These are phyloP conservation scores for Pelargonium myrrhifolium DNA, from an alignment of 441 rosid species.

Conservation along the genomic window DNA sequence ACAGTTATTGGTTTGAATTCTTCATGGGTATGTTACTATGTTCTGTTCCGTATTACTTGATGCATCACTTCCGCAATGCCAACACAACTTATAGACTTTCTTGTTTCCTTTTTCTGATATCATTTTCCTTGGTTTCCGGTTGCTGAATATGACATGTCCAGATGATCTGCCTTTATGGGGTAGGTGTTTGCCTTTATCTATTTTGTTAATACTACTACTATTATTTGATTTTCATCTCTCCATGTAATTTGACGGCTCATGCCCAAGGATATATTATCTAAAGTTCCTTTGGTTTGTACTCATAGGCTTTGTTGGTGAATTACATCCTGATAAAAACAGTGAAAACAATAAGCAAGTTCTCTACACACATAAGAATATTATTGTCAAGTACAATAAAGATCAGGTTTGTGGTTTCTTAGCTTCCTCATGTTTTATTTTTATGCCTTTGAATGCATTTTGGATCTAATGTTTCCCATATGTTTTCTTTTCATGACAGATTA, in stretches of 20 bases:
- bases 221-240: neutral
- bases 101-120: constrained; percentile 17
- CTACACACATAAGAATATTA: constrained; percentile 70
- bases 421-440: constrained; percentile 10
- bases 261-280: constrained; percentile 11
- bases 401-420: constrained; percentile 48
- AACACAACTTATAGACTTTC: neutral
- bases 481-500: constrained; percentile 45
- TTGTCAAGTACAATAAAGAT: constrained; percentile 63
- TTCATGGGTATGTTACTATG: constrained; percentile 97
- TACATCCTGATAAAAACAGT: constrained; percentile 69
- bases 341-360: constrained; percentile 68
- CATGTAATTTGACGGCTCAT: constrained; percentile 14
- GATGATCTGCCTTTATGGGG: constrained; percentile 98
- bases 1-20: constrained; percentile 90
- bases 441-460: constrained; percentile 11
- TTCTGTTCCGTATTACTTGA: constrained; percentile 17
- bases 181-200: constrained; percentile 28
- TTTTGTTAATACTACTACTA: neutral
- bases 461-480: neutral
- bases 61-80: neutral
- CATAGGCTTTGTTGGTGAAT: constrained; percentile 81
- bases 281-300: constrained; percentile 16
- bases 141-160: constrained; percentile 39
- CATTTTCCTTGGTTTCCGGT: constrained; percentile 21